Evolutionary conservation across 23 red algal species (phyloP).

Genomic region (Gracilariopsis chorda): DNA sequence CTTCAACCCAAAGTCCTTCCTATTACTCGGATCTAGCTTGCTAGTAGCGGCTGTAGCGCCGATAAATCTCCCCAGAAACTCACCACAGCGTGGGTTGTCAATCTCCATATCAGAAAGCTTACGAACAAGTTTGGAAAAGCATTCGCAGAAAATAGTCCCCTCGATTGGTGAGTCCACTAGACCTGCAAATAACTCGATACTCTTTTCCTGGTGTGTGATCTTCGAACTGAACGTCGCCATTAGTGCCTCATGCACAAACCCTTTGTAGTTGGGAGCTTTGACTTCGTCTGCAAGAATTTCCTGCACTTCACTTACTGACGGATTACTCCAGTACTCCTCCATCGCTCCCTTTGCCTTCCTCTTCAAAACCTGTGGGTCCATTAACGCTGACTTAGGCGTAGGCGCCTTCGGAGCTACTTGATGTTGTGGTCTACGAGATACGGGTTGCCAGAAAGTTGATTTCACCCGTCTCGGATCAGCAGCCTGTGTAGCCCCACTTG

Average conservation of each 20-base stretch:
- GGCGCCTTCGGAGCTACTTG: conserved; percentile 13
- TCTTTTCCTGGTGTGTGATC: conserved; percentile 17
- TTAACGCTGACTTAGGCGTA: neutral
- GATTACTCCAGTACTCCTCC: conserved; percentile 36
- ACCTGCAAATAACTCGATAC: conserved; percentile 17
- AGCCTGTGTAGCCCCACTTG: neutral
- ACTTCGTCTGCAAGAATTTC: conserved; percentile 42
- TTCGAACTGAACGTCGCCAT: conserved; percentile 41
- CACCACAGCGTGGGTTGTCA: conserved; percentile 50
- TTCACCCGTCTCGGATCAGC: neutral
- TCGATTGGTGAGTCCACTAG: conserved; percentile 7
- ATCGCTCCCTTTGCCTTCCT: conserved; percentile 10
- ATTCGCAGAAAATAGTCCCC: neutral
- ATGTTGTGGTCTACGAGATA: neutral
- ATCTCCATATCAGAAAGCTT: conserved; percentile 68
- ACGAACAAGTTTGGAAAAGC: conserved; percentile 1
- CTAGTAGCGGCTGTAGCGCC: conserved; percentile 22
- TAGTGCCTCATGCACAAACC: conserved; percentile 52
- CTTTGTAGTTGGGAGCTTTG: conserved; percentile 40
- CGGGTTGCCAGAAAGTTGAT: neutral
- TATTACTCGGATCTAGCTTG: conserved; percentile 4
- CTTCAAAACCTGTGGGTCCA: conserved; percentile 42
- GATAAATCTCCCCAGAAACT: conserved; percentile 42
- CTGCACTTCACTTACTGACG: neutral
- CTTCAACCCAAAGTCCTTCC: conserved; percentile 19